Base-by-base conservation (phyloP, 164 flowering plant species). In the Umbilicus rupestris region DNA sequence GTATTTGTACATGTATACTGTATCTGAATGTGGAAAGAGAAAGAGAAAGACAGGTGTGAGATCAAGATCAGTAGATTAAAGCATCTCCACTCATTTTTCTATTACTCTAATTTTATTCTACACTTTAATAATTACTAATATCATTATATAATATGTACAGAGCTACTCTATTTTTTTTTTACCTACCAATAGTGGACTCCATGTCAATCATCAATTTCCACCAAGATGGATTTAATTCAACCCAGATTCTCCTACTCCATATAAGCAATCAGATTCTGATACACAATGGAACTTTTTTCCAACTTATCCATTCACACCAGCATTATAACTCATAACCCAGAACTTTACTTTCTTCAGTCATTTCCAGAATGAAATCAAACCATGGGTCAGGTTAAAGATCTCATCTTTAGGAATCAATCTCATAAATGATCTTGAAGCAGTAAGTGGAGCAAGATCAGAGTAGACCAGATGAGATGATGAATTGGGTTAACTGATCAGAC, bases 81-180 rank as follows among this genome's bases (percentile, higher is more conserved):
- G 75, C 77, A 72, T 67, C 77, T 77, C 78, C 70, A 73, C 74
- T 67, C 70, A 37, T 62, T 62, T 24, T 70, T 29, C n/a, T 45
- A 68, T 66, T 16, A 1, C 44, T 31, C 49, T 19, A 39, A 39
- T 67, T 52, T 52, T 52, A 41, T 41, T 41, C 15, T 10, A 41
- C 44, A 41, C 44, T 41, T 28, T 26, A 55, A 55, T 28, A 55
- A 50, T 50, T 28, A 14, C 14, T 26, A 55, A 55, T 10, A 1
- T 26, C 22, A 24, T 26, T 55, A 35, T 35, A 35, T 1, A 35
- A 35, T 35, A 35, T 35, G 7, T 35, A 35, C 37, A 3, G 37
- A 35, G 37, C 37, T 35, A 7, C 7, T 35, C 6, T 35, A 5
- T 7, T 35, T 3, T 35, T 26, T 7, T 52, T 55, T 55, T 26